Evolutionary conservation across 495 filamentous ascomycete species (phyloP), one percentile per base, ranked within the genome.

Genomic region (Penicillium crystallinum): DNA sequence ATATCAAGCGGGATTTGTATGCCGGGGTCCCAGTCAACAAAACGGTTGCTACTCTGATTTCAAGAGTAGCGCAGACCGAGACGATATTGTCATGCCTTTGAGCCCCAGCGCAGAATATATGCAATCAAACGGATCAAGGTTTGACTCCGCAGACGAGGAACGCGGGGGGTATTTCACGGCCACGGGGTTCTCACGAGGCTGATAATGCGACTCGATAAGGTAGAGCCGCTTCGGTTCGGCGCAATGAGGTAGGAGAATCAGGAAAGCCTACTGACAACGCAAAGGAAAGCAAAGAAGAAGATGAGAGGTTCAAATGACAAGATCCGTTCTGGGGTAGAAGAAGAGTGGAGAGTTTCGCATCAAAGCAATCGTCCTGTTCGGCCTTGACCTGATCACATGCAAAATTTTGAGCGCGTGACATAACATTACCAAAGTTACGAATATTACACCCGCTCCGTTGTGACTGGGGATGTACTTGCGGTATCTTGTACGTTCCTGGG

Each of bases 311-410:
- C 6, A 19, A 31, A 44, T 31, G 21, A 34, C 38, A 54, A 46
- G 36, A 46, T 50, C 40, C 22, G 38, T 41, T 22, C 40, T 39
- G n/a, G 33, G 37, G 41, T 31, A 33, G 29, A 53, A 29, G 49
- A 41, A 43, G 22, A 41, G 38, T 41, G 40, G 46, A 45, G 33
- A 55, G 61, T 52, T 41, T 42, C 39, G 23, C 46, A 48, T 52
- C 39, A 37, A 27, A 52, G 39, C 49, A 43, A 43, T 18, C 40
- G 38, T 25, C n/a, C 45, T 47, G 19, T 47, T 47, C 45, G 45
- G 60, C 59, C 54, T 17, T 11, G 54, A 51, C 44, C 50, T 48
- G 51, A 73, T 75, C 71, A 75, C 71, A 75, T 75, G 71, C 64
- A 52, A 70, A 41, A 74, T 67, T 58, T 59, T 56, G 35, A 17